Percentiles rank a stretch among this genome's conserved stretches.
These are phyloP conservation scores for Amanita subjunquillea DNA, from an alignment of 768 basidiomycete species.

Conservation along the genomic window DNA sequence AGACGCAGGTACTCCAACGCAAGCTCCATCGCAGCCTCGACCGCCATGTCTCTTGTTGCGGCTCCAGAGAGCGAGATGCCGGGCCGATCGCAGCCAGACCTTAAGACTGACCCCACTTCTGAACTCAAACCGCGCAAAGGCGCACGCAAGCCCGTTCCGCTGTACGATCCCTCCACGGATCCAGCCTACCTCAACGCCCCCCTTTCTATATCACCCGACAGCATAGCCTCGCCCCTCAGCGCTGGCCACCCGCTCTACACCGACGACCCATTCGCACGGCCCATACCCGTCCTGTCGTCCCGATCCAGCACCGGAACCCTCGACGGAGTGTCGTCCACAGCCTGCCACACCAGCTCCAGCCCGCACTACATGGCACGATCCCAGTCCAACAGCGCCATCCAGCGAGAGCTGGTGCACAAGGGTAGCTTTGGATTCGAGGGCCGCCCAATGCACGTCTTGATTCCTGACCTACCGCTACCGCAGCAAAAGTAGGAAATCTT, in stretches of 20 bases:
- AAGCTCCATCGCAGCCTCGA: not conserved
- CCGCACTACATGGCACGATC: not conserved
- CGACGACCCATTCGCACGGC: conserved; percentile 5
- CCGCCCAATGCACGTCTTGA: conserved; percentile 43
- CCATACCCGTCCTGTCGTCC: not conserved
- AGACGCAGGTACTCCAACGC: not conserved
- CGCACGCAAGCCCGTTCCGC: conserved; percentile 49
- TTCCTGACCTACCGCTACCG: conserved; percentile 43
- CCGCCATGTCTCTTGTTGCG: not conserved
- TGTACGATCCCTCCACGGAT: conserved; percentile 25
- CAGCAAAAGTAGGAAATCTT: not conserved
- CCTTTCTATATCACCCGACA: not conserved
- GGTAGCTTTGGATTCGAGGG: conserved; percentile 33
- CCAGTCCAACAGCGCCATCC: not conserved
- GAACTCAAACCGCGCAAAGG: conserved; percentile 16
- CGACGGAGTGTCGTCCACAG: not conserved
- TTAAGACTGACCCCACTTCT: not conserved
- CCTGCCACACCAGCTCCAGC: conserved; percentile 1
- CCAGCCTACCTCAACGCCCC: conserved; percentile 9
- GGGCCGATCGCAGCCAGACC: not conserved
- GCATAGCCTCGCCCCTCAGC: not conserved
- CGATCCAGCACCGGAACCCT: not conserved
- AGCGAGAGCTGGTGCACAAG: conserved; percentile 24
- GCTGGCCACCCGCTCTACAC: not conserved
- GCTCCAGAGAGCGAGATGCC: not conserved